These are phyloP conservation scores for Solanum stenotomum DNA, from an alignment of 257 asterid genomes.

Conservation along the genomic window DNA sequence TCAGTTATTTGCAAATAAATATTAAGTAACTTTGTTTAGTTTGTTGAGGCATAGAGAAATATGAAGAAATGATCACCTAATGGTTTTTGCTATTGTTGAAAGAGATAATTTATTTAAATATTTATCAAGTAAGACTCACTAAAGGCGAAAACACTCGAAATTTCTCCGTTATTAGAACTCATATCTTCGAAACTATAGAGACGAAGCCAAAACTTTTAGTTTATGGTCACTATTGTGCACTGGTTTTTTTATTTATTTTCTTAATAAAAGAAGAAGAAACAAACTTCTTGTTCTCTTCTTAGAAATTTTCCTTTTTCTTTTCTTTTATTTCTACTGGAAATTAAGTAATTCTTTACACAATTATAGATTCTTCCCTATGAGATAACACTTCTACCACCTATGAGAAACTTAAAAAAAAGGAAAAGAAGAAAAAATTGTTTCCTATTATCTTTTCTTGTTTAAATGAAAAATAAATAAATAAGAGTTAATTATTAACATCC, in stretches of 20 bases:
- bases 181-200: rapidly evolving
- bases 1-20: not conserved
- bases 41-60: not conserved
- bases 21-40: not conserved
- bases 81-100: not conserved
- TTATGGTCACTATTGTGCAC: not conserved
- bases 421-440: no score
- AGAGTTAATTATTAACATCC: not conserved
- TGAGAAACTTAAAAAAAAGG: not conserved
- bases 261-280: not conserved
- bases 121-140: not conserved
- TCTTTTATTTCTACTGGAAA: not conserved
- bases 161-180: rapidly evolving
- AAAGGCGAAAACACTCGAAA: rapidly evolving
- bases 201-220: rapidly evolving
- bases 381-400: not conserved
- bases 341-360: not conserved
- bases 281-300: not conserved
- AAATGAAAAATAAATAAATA: not conserved
- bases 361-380: not conserved
- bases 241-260: not conserved
- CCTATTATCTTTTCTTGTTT: not conserved
- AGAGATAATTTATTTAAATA: not conserved
- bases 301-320: not conserved
- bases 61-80: not conserved